These are phyloP conservation scores for Radiomyces spectabilis DNA, from an alignment of 192 early-diverging fungal genomes.

Conservation along the genomic window DNA sequence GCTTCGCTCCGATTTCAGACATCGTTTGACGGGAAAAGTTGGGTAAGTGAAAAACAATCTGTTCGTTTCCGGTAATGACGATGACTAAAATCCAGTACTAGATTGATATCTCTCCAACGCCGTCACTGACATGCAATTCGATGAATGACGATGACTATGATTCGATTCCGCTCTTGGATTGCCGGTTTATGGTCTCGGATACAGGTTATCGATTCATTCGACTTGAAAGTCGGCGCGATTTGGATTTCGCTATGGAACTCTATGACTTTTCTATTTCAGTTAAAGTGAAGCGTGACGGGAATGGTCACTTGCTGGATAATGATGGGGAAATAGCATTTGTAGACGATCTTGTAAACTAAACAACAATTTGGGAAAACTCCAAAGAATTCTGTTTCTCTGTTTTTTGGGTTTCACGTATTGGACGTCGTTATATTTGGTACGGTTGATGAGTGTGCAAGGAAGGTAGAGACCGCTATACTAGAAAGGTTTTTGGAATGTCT, in stretches of 20 bases:
- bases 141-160: neutral
- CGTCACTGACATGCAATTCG: neutral
- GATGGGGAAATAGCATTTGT: conserved; percentile 18
- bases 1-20: conserved; percentile 13
- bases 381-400: neutral
- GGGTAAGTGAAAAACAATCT: conserved; percentile 22
- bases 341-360: too few species aligned
- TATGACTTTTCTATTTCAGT: conserved; percentile 33
- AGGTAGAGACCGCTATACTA: too few species aligned
- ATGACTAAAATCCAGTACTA: too few species aligned
- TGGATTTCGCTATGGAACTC: conserved; percentile 22
- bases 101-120: conserved; percentile 1
- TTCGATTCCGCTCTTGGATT: conserved; percentile 12
- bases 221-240: conserved; percentile 15
- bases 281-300: conserved; percentile 11
- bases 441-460: too few species aligned
- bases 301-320: conserved; percentile 20
- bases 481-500: too few species aligned
- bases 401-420: neutral
- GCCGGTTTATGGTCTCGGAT: conserved; percentile 19
- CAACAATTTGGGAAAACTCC: too few species aligned
- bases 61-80: too few species aligned
- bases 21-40: conserved; percentile 30
- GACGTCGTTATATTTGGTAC: too few species aligned
- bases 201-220: conserved; percentile 37